phyloP scores from a whole-genome alignment of 495 filamentous ascomycete species.

The Daldinia bambusicola region DNA sequence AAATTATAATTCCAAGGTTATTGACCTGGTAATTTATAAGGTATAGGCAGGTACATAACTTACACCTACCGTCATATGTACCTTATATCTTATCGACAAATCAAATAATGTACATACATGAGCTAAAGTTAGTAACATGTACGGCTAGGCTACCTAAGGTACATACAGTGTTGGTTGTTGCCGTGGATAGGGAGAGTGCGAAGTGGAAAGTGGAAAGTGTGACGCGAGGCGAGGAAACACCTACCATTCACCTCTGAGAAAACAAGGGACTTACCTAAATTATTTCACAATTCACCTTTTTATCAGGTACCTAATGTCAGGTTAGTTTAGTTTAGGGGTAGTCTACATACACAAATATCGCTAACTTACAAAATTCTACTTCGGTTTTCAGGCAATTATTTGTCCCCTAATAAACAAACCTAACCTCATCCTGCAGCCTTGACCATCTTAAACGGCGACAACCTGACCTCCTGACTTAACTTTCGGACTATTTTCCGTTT shows the following conservation, averaged over 20 bases:
- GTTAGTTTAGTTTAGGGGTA: not conserved
- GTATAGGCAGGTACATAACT: too few species aligned
- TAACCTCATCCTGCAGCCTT: not conserved
- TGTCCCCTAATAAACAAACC: not conserved
- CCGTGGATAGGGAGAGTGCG: not conserved
- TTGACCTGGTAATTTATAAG: not conserved
- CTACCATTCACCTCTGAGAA: not conserved
- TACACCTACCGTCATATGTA: too few species aligned
- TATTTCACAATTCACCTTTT: not conserved
- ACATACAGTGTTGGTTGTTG: not conserved
- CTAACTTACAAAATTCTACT: slow-evolving; percentile 11
- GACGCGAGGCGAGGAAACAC: not conserved
- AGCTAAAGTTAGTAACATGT: too few species aligned
- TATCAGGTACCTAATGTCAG: not conserved
- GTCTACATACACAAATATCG: not conserved
- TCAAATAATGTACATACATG: too few species aligned
- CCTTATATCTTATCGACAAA: too few species aligned
- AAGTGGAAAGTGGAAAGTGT: not conserved
- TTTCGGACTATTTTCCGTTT: not conserved
- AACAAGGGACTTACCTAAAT: not conserved
- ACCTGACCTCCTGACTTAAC: not conserved
- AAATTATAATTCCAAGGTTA: slow-evolving; percentile 63
- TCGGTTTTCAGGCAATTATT: slow-evolving; percentile 1
- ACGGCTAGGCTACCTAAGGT: not conserved
- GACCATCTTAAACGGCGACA: not conserved